Evolutionary conservation across 495 filamentous ascomycete species (phyloP), one percentile per base, ranked within the genome.

Genomic region (Penicillium cinerascens): DNA sequence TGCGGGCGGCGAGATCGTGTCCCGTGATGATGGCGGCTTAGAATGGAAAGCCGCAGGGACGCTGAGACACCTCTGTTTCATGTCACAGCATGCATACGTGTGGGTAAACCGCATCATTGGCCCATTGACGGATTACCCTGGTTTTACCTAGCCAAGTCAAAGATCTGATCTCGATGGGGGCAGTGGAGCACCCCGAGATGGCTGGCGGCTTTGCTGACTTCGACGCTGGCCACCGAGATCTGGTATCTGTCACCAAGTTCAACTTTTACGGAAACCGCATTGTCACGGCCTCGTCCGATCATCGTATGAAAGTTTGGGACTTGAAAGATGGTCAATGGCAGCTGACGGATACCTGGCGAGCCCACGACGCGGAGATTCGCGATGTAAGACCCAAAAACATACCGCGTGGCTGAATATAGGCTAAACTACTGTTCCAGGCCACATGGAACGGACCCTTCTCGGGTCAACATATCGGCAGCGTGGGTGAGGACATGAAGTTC

Each of bases 301-400:
- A 96, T 62, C 88, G 87, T 64, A 86, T 99, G 58, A 90, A 91
- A 65, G 87, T 97, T 26, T 97, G 91, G 80, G 90, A 95, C 38
- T 81, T 91, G 54, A 83, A 84, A 55, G 83, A 90, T 57, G 84
- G 83, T 13, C 74, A 83, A 42, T 96, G 90, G 90, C 80, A 82
- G 36, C 70, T 91, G 38, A 85, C 82, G 58, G 93, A 97, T 63
- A 88, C 83, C 44, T 97, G 93, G 90, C 82, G 83, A 49, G 95
- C 89, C 13, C 93, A 99, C 65, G 86, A 88, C 58, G 89, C 89
- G 22, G 93, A 96, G 72, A 88, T 99, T 52, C 78, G 88, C 55
- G 89, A 95, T 78, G 91, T 91, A 78, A 71, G 77, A 44, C 22
- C 22, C 44, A 45, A 39, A 16, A 40, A 44, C 27, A 38, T 1